A percentile compares a stretch with the other conserved stretches of the same genome.
Evolutionary conservation across 1,139 yeast species (phyloP).

Genomic region (Citeromyces siamensis): DNA sequence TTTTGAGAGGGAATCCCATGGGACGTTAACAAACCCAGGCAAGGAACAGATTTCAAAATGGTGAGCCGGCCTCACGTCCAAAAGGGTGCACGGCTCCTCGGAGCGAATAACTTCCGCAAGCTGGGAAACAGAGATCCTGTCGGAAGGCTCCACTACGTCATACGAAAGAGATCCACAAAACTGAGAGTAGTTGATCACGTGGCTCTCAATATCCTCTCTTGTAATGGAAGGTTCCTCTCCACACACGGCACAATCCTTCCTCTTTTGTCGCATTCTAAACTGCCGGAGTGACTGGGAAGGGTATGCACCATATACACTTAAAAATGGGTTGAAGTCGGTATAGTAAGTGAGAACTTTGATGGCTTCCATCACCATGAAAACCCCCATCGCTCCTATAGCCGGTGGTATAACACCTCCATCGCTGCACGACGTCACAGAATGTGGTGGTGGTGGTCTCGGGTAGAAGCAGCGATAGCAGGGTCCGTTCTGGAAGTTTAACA

Average conservation of each 20-base stretch:
- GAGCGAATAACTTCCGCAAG: constrained; percentile 17
- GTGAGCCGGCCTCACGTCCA: constrained; percentile 77
- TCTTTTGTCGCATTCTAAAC: constrained; percentile 71
- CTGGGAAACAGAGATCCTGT: constrained; percentile 39
- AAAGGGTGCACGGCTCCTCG: constrained; percentile 16
- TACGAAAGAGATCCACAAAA: constrained; percentile 62
- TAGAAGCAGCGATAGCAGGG: constrained; percentile 95
- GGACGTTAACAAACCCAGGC: constrained; percentile 50
- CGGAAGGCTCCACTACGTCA: constrained; percentile 27
- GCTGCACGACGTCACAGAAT: constrained; percentile 71
- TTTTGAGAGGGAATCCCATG: constrained; percentile 36
- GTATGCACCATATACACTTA: constrained; percentile 62
- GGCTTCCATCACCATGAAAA: constrained; percentile 81
- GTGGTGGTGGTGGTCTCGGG: constrained; percentile 84
- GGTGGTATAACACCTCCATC: constrained; percentile 97
- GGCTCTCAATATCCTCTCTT: constrained; percentile 27
- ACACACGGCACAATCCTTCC: constrained; percentile 52
- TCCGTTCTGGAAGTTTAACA: constrained; percentile 59
- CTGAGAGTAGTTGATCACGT: constrained; percentile 44
- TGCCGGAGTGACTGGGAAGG: constrained; percentile 58
- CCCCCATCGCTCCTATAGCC: constrained; percentile 84
- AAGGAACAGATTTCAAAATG: constrained; percentile 62
- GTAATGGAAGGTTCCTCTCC: constrained; percentile 38
- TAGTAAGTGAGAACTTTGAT: constrained; percentile 56
- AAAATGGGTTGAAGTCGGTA: constrained; percentile 51